Conservation (phyloP, 73 alveolate species). For the Breviolum minutum region DNA sequence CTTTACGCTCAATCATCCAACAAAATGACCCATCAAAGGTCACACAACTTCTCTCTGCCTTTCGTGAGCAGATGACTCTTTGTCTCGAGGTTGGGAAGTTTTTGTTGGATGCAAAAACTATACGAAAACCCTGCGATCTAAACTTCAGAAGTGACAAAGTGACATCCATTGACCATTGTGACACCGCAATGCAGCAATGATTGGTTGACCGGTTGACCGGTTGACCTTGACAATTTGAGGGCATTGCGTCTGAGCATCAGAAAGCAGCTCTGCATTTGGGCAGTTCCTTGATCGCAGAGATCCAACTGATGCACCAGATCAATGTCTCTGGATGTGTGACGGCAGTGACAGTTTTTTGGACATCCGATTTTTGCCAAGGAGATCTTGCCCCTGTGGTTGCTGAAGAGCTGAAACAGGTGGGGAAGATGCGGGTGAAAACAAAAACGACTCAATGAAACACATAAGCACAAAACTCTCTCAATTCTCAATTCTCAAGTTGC, state of each 20-base stretch:
- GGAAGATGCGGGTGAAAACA: background rate
- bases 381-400: constrained; percentile 83
- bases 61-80: constrained; percentile 71
- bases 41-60: constrained; percentile 42
- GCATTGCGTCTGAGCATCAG: constrained; percentile 69
- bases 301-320: background rate
- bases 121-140: too few species aligned
- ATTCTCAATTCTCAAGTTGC: too few species aligned
- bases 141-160: background rate
- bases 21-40: background rate
- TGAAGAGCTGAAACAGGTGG: constrained; percentile 67
- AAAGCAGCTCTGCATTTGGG: constrained; percentile 76
- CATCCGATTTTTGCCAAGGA: constrained; percentile 5
- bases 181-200: background rate
- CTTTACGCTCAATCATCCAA: too few species aligned
- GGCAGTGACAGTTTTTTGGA: background rate
- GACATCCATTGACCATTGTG: background rate
- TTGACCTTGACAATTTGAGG: constrained; percentile 18
- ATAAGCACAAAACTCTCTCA: background rate
- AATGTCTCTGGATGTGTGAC: background rate
- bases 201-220: too few species aligned
- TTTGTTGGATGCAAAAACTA: background rate
- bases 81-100: constrained; percentile 51
- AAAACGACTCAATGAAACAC: background rate
- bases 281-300: constrained; percentile 12